Conservation (phyloP, 305 asterid genomes). For the Solanum hybrid region DNA sequence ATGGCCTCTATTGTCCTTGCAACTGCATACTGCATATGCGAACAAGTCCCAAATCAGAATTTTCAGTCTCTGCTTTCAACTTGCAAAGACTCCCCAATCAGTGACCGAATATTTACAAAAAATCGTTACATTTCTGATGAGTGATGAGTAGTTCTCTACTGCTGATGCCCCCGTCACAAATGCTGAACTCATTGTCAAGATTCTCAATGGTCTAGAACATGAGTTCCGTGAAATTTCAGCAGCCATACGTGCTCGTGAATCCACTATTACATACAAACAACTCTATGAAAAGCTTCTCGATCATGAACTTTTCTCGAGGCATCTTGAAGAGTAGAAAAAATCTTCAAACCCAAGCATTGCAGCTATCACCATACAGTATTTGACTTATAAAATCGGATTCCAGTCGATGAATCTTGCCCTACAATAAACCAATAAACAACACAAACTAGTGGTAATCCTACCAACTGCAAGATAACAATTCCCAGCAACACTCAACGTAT, state of each 20-base stretch:
- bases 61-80: no score
- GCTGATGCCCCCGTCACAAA: background rate
- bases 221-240: background rate
- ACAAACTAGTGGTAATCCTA: background rate
- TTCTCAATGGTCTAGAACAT: background rate
- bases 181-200: background rate
- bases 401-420: background rate
- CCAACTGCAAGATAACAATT: background rate
- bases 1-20: background rate
- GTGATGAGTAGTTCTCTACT: no score
- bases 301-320: rapidly evolving
- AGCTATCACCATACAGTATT: background rate
- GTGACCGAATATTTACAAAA: background rate
- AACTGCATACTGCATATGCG: no score
- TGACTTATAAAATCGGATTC: background rate
- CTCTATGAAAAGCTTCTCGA: background rate
- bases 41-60: no score
- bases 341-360: background rate
- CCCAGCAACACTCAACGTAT: background rate
- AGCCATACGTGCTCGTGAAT: background rate
- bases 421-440: background rate
- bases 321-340: no score
- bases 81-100: background rate
- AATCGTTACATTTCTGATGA: no score
- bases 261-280: background rate